Percentiles rank a stretch among this genome's conserved stretches.
phyloP scores from a whole-genome alignment of 2,329 filamentous ascomycete genomes.

The Teratosphaeriaceae sp. region DNA sequence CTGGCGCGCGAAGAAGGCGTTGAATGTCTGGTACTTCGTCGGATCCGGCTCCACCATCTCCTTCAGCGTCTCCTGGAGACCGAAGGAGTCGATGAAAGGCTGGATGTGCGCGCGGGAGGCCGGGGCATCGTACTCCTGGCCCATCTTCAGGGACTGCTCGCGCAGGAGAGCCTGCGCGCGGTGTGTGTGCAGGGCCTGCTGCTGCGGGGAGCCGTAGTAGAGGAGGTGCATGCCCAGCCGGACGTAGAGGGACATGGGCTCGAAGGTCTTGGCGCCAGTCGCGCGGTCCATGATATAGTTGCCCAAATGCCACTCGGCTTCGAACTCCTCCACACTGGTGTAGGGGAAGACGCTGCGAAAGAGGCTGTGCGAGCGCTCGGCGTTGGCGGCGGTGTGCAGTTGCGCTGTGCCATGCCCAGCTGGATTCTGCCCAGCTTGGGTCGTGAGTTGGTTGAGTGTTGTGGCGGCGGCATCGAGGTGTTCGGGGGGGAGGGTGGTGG shows the following conservation, averaged over 20 bases:
- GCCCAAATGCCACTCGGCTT: slow-evolving; percentile 33
- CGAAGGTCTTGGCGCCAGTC: slow-evolving; percentile 32
- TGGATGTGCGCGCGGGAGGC: slow-evolving; percentile 31
- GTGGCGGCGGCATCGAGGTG: slow-evolving; percentile 22
- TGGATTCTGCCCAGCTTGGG: slow-evolving; percentile 10
- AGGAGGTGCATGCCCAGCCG: slow-evolving; percentile 38
- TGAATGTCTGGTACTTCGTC: slow-evolving; percentile 35
- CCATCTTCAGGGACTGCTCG: slow-evolving; percentile 36
- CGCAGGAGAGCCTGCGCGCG: slow-evolving; percentile 28
- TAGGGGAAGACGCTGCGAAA: slow-evolving; percentile 21
- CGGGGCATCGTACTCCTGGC: slow-evolving; percentile 34
- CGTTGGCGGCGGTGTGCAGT: slow-evolving; percentile 19
- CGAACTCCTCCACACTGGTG: slow-evolving; percentile 26
- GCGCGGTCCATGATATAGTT: slow-evolving; percentile 39
- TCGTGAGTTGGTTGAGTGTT: slow-evolving; percentile 20
- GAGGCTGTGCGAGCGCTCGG: slow-evolving; percentile 17
- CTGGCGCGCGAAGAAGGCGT: slow-evolving; percentile 38
- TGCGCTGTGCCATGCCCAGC: slow-evolving; percentile 20
- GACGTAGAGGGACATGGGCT: slow-evolving; percentile 39
- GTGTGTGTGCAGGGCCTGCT: slow-evolving; percentile 32
- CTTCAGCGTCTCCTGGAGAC: slow-evolving; percentile 24
- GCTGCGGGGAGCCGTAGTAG: slow-evolving; percentile 37
- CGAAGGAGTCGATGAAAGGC: slow-evolving; percentile 36
- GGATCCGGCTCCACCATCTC: slow-evolving; percentile 34
- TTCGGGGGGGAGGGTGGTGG: slow-evolving; percentile 2